phyloP scores from a whole-genome alignment of 2,329 filamentous ascomycete genomes.

The Ophiostoma himal-ulmi region DNA sequence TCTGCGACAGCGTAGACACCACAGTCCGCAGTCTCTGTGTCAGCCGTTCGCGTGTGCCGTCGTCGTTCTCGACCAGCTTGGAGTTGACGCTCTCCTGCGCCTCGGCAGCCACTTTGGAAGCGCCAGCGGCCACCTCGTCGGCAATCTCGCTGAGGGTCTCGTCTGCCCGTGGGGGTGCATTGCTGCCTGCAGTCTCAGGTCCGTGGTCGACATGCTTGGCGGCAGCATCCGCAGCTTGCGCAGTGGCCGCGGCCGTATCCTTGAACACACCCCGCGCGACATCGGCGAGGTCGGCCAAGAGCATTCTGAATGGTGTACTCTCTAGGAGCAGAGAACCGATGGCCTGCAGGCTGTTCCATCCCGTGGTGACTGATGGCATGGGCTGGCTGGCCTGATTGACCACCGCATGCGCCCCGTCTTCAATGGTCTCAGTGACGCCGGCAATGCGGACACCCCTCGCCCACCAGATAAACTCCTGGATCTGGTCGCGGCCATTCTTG shows the following conservation, averaged over 20 bases:
- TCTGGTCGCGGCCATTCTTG: constrained; percentile 78
- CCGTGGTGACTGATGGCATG: constrained; percentile 65
- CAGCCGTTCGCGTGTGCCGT: constrained; percentile 51
- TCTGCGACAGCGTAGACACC: constrained; percentile 65
- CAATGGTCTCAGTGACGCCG: constrained; percentile 52
- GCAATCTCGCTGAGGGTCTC: constrained; percentile 51
- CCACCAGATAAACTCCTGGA: constrained; percentile 90
- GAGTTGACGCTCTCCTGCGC: constrained; percentile 66
- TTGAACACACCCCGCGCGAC: constrained; percentile 79
- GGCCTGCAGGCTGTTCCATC: constrained; percentile 61
- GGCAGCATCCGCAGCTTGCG: constrained; percentile 66
- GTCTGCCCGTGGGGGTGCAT: not conserved
- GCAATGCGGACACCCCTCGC: constrained; percentile 56
- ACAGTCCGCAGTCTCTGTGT: constrained; percentile 70
- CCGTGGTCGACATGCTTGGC: constrained; percentile 59
- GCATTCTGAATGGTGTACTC: constrained; percentile 83
- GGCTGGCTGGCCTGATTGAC: not conserved
- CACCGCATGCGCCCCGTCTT: not conserved
- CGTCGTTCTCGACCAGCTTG: constrained; percentile 67
- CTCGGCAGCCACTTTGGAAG: constrained; percentile 48
- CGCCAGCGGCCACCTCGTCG: constrained; percentile 48
- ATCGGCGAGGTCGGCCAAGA: constrained; percentile 72
- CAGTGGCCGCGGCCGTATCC: constrained; percentile 76
- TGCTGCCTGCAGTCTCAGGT: not conserved
- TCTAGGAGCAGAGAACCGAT: constrained; percentile 79